phyloP scores from a whole-genome alignment of 2,329 filamentous ascomycete species.

The Hymenoscyphus repandus region DNA sequence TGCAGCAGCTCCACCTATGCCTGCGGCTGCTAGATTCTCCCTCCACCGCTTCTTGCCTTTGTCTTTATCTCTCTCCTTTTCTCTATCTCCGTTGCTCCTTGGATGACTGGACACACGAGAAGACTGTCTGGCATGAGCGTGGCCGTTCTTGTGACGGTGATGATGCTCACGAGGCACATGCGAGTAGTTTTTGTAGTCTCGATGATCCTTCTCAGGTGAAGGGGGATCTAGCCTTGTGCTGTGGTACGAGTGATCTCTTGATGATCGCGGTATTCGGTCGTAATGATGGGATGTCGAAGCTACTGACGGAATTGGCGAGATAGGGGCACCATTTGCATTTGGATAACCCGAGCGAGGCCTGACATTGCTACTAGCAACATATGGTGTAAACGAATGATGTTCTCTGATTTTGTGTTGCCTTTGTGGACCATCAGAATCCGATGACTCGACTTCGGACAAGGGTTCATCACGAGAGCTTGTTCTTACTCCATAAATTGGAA shows the following conservation, averaged over 20 bases:
- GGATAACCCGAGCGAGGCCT: constrained; percentile 21
- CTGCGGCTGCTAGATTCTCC: constrained; percentile 51
- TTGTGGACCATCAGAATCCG: constrained; percentile 6
- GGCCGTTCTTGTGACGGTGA: background rate
- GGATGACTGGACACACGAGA: constrained; percentile 3
- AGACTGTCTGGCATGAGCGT: background rate
- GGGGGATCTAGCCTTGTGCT: background rate
- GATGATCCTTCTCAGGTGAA: background rate
- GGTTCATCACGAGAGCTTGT: background rate
- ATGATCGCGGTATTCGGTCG: constrained; percentile 3
- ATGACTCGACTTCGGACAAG: constrained; percentile 8
- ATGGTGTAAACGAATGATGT: constrained; percentile 6
- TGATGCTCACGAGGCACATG: background rate
- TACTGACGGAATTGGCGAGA: constrained; percentile 9
- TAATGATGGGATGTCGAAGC: background rate
- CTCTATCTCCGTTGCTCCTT: constrained; percentile 5
- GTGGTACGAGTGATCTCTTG: background rate
- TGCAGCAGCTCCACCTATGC: constrained; percentile 56
- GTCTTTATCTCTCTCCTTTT: constrained; percentile 5
- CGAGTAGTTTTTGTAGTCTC: background rate
- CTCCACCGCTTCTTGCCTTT: constrained; percentile 40
- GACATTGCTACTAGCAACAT: constrained; percentile 6
- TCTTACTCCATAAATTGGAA: background rate
- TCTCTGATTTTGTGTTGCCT: background rate
- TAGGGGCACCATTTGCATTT: constrained; percentile 18